phyloP scores from a whole-genome alignment of 495 filamentous ascomycete species.

The Aspergillus leporis region DNA sequence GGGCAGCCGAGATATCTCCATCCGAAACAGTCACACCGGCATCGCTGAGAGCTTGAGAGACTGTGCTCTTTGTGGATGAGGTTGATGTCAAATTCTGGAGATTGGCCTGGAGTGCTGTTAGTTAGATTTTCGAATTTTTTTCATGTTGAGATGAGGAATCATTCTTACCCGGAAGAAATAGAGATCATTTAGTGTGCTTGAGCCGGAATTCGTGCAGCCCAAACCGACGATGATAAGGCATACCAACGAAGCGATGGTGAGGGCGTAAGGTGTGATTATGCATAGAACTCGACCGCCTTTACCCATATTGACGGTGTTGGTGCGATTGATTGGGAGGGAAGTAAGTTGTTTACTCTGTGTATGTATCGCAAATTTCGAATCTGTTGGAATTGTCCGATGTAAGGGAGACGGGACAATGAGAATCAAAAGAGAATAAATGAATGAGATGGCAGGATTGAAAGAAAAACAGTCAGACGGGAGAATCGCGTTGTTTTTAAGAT shows the following conservation, averaged over 20 bases:
- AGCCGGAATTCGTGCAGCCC: constrained; percentile 67
- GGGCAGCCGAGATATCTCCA: constrained; percentile 29
- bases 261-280: constrained; percentile 75
- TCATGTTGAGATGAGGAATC: background rate
- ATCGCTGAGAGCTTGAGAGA: constrained; percentile 26
- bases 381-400: no score
- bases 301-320: constrained; percentile 53
- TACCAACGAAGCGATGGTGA: constrained; percentile 72
- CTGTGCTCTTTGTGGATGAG: constrained; percentile 26
- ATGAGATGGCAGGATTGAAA: background rate
- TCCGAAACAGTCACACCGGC: constrained; percentile 33
- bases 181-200: constrained; percentile 47
- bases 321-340: background rate
- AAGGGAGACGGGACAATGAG: background rate
- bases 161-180: constrained; percentile 71
- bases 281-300: constrained; percentile 76
- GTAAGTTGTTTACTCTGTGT: background rate
- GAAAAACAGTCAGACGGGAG: constrained; percentile 3
- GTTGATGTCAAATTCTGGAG: constrained; percentile 38
- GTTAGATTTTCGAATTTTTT: constrained; percentile 8
- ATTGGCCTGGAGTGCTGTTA: constrained; percentile 34
- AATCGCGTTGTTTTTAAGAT: constrained; percentile 1
- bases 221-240: constrained; percentile 72
- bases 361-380: no score
- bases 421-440: background rate